Conservation (phyloP, 2,329 filamentous ascomycete species). For the Colletotrichum horii region DNA sequence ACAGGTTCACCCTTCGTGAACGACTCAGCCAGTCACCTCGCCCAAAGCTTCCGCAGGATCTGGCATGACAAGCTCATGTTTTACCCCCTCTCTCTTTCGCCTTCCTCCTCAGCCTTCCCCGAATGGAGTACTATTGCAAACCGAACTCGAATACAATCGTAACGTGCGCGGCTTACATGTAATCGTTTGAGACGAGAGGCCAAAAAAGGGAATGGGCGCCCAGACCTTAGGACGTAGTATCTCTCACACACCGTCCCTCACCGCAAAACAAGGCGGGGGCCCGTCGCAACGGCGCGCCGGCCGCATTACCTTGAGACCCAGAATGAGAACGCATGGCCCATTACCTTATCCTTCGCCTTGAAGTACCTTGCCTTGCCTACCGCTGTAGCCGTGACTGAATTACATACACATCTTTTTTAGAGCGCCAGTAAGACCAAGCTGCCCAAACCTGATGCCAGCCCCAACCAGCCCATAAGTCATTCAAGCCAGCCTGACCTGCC, state of each 20-base stretch:
- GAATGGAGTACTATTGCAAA: neutral
- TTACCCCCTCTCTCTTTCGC: neutral
- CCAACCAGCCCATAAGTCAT: neutral
- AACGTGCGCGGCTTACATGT: neutral
- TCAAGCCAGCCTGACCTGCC: neutral
- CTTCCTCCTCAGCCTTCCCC: neutral
- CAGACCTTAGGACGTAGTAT: neutral
- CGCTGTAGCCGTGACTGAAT: neutral
- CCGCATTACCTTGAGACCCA: neutral
- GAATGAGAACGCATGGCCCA: neutral
- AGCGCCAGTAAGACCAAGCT: too few species aligned
- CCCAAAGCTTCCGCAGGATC: neutral
- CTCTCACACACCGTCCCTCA: slow-evolving; percentile 4
- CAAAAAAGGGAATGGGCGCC: neutral
- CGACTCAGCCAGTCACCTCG: neutral
- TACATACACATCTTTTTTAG: neutral
- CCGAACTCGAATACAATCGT: neutral
- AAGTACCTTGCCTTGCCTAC: neutral
- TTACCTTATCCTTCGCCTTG: neutral
- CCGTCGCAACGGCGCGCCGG: neutral
- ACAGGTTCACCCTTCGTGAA: neutral
- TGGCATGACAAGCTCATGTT: neutral
- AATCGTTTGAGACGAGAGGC: neutral
- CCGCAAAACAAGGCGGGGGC: neutral
- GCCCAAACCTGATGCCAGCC: neutral